Percentiles rank a stretch among this genome's conserved stretches.
Conservation (phyloP, 2,329 filamentous ascomycete genomes). For the Thelonectria olida region DNA sequence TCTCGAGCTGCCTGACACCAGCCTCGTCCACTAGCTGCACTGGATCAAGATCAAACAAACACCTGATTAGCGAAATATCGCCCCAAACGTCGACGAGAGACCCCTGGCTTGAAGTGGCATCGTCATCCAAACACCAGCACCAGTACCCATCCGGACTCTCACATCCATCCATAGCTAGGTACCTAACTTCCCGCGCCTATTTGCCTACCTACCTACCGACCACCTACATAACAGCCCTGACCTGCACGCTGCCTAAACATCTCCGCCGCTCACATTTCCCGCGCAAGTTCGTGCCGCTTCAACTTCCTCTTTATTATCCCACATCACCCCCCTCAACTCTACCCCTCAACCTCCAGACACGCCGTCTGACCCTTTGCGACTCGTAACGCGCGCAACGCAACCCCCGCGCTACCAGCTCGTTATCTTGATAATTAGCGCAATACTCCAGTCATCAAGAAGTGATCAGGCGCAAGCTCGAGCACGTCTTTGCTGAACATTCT, state of each 20-base stretch:
- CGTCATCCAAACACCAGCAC: conserved; percentile 35
- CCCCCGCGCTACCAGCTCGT: conserved; percentile 22
- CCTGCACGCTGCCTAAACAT: conserved; percentile 39
- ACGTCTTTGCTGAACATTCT: background rate
- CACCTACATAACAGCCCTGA: conserved; percentile 11
- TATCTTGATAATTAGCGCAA: conserved; percentile 35
- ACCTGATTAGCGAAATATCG: conserved; percentile 33
- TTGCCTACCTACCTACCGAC: conserved; percentile 24
- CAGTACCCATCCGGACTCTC: conserved; percentile 35
- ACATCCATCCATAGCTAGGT: conserved; percentile 26
- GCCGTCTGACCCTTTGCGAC: conserved; percentile 30
- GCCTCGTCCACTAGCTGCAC: conserved; percentile 17
- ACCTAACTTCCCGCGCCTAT: background rate
- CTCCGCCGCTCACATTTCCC: conserved; percentile 36
- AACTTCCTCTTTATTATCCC: conserved; percentile 30
- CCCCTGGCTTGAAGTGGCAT: conserved; percentile 35
- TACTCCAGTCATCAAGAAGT: conserved; percentile 3
- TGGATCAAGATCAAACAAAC: conserved; percentile 26
- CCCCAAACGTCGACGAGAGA: conserved; percentile 25
- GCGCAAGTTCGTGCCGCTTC: conserved; percentile 31
- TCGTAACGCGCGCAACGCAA: conserved; percentile 7
- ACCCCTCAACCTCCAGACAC: conserved; percentile 20
- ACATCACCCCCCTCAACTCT: conserved; percentile 20
- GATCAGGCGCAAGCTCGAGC: background rate
- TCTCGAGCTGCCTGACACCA: conserved; percentile 21